These are phyloP conservation scores for Penicillium argentinense DNA, from an alignment of 495 filamentous ascomycete genomes.

Conservation along the genomic window DNA sequence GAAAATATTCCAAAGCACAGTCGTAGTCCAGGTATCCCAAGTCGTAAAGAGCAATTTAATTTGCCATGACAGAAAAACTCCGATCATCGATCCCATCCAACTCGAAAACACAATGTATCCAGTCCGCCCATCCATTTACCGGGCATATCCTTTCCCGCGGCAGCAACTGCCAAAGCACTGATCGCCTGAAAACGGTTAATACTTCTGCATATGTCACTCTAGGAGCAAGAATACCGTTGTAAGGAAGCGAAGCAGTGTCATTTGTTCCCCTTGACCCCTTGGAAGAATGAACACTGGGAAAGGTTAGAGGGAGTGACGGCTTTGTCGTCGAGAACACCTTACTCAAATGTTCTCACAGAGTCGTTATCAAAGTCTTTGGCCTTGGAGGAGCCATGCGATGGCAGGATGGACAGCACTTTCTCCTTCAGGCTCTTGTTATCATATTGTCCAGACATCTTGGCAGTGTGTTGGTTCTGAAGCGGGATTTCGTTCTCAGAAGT, in stretches of 20 bases:
- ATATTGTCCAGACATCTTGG: constrained; percentile 12
- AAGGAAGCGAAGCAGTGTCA: constrained; percentile 6
- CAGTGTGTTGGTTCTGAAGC: constrained; percentile 1
- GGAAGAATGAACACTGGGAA: constrained; percentile 7
- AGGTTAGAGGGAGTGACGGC: constrained; percentile 12
- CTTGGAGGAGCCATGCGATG: constrained; percentile 5
- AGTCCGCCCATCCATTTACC: not conserved
- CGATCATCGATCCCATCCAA: not conserved
- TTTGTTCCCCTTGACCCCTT: constrained; percentile 5
- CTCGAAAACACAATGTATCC: not conserved
- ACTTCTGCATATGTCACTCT: constrained; percentile 1
- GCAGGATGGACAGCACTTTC: constrained; percentile 14
- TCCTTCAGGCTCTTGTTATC: constrained; percentile 9
- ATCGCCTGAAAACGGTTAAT: constrained; percentile 20
- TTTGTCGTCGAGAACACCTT: constrained; percentile 15
- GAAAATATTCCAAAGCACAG: not conserved
- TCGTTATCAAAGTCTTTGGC: constrained; percentile 11
- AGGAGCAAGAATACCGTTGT: constrained; percentile 20
- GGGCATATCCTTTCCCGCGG: constrained; percentile 12
- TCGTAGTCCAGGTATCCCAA: not conserved
- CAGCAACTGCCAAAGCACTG: constrained; percentile 23
- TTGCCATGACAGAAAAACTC: not conserved
- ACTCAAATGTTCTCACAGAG: constrained; percentile 16
- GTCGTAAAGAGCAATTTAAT: not conserved
- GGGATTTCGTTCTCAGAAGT: no score